These are phyloP conservation scores for Plantago ovata DNA, from an alignment of 257 asterid species.

Conservation along the genomic window DNA sequence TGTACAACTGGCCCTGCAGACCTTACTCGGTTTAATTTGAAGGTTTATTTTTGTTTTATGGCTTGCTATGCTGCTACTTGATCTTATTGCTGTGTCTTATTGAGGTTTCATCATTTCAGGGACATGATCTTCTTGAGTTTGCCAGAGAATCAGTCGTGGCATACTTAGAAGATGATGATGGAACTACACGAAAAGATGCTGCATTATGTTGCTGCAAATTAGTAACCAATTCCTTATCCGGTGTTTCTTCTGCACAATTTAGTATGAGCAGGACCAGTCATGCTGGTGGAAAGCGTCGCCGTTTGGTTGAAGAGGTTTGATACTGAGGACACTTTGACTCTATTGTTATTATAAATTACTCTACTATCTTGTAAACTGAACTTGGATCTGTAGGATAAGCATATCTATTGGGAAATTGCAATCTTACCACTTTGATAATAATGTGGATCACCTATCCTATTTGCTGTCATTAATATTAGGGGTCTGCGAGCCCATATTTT, in stretches of 20 bases:
- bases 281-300: constrained; percentile 87
- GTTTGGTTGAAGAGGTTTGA: constrained; percentile 90
- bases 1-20: constrained; percentile 91
- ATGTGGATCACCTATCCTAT: too few species aligned
- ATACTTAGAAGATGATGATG: constrained; percentile 92
- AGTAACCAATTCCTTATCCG: constrained; percentile 80
- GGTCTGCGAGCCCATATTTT: too few species aligned
- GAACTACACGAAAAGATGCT: constrained; percentile 94
- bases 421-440: not conserved
- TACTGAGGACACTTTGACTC: constrained; percentile 15
- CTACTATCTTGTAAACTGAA: not conserved
- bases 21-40: constrained; percentile 88
- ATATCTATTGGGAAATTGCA: too few species aligned
- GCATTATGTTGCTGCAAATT: constrained; percentile 96
- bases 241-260: constrained; percentile 61
- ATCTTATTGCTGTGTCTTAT: constrained; percentile 3
- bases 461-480: too few species aligned
- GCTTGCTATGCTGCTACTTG: constrained; percentile 10
- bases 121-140: constrained; percentile 94
- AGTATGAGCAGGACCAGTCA: constrained; percentile 76
- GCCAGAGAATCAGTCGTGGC: constrained; percentile 89
- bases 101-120: constrained; percentile 44
- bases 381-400: not conserved
- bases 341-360: not conserved
- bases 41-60: constrained; percentile 40